These are phyloP conservation scores for Xylaria polymorpha DNA, from an alignment of 2,329 filamentous ascomycete species.

Conservation along the genomic window DNA sequence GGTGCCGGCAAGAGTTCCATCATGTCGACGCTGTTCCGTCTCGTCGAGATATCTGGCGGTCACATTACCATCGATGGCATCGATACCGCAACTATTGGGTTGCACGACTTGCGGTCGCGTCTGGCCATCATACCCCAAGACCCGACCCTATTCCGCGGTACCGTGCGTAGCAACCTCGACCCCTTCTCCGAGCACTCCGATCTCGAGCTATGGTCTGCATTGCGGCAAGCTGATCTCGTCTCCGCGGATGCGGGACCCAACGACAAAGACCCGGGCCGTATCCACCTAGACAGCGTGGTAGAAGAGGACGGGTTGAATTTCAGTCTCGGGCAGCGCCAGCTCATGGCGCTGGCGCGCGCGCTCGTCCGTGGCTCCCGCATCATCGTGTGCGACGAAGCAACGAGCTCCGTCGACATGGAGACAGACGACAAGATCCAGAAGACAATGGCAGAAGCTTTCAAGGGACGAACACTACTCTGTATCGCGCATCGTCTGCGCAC, in stretches of 20 bases:
- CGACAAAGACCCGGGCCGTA: slow-evolving; percentile 60
- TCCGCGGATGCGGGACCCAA: slow-evolving; percentile 61
- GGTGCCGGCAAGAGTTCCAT: slow-evolving; percentile 87
- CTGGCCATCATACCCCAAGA: slow-evolving; percentile 88
- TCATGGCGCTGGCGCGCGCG: slow-evolving; percentile 93
- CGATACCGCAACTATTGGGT: slow-evolving; percentile 77
- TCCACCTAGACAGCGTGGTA: slow-evolving; percentile 85
- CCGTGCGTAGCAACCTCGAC: slow-evolving; percentile 82
- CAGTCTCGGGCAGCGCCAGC: slow-evolving; percentile 91
- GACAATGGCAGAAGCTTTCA: slow-evolving; percentile 87
- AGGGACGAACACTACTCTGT: slow-evolving; percentile 87
- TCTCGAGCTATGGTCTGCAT: slow-evolving; percentile 79
- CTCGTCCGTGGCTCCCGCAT: slow-evolving; percentile 89
- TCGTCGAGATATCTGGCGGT: slow-evolving; percentile 73
- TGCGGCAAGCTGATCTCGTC: slow-evolving; percentile 81
- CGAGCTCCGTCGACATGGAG: slow-evolving; percentile 92
- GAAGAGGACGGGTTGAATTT: slow-evolving; percentile 98
- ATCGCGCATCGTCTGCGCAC: slow-evolving; percentile 94
- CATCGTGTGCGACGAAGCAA: slow-evolving; percentile 97
- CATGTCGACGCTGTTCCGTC: slow-evolving; percentile 83
- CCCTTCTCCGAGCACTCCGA: slow-evolving; percentile 84
- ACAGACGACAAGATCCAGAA: slow-evolving; percentile 95
- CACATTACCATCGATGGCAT: slow-evolving; percentile 73
- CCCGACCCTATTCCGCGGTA: slow-evolving; percentile 84
- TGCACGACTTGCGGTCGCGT: slow-evolving; percentile 79